phyloP scores from a whole-genome alignment of 2,329 filamentous ascomycete species.

The Cladosporium sp. region DNA sequence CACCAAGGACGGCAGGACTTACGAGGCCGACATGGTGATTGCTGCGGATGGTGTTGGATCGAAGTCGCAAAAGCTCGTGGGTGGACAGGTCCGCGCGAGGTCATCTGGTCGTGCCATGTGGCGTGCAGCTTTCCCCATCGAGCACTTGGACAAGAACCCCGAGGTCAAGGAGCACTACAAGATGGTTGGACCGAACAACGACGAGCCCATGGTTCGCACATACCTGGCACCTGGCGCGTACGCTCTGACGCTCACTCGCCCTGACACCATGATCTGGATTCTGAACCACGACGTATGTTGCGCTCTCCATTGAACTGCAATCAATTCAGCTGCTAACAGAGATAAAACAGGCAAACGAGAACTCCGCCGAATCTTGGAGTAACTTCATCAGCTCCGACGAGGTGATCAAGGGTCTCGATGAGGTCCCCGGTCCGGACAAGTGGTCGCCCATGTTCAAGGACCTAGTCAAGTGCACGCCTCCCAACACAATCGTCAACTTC shows the following conservation, averaged over 20 bases:
- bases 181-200: slow-evolving; percentile 33
- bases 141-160: slow-evolving; percentile 42
- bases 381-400: slow-evolving; percentile 44
- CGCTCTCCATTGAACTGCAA: too few species aligned
- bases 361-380: slow-evolving; percentile 44
- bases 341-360: slow-evolving; percentile 38
- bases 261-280: slow-evolving; percentile 48
- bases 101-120: slow-evolving; percentile 29
- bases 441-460: slow-evolving; percentile 45
- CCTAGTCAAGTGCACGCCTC: slow-evolving; percentile 41
- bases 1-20: slow-evolving; percentile 37
- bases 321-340: background rate
- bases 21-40: slow-evolving; percentile 39
- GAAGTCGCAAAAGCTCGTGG: slow-evolving; percentile 43
- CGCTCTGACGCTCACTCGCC: slow-evolving; percentile 42
- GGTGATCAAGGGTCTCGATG: slow-evolving; percentile 43
- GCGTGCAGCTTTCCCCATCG: slow-evolving; percentile 34
- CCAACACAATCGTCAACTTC: slow-evolving; percentile 47
- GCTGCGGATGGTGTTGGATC: slow-evolving; percentile 38
- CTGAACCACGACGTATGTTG: slow-evolving; percentile 42
- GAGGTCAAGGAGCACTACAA: slow-evolving; percentile 46
- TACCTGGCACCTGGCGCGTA: slow-evolving; percentile 42
- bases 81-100: slow-evolving; percentile 39
- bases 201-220: slow-evolving; percentile 44
- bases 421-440: slow-evolving; percentile 39